Conservation (phyloP, 129 eudicot genomes). For the Arctium minus region DNA sequence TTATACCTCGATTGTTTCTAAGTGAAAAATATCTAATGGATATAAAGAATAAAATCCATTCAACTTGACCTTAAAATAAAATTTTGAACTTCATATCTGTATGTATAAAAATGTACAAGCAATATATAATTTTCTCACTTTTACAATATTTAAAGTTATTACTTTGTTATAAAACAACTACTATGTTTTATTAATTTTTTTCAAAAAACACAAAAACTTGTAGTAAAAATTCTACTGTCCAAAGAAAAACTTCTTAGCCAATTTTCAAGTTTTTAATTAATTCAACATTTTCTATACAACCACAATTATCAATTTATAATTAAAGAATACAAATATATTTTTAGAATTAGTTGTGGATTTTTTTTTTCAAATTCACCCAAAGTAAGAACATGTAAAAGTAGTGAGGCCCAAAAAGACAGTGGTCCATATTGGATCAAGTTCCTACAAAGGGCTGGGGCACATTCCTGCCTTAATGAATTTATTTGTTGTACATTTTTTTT, state of each 20-base stretch:
- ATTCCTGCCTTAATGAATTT: not conserved
- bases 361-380: not conserved
- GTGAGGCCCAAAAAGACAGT: not conserved
- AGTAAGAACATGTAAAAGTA: not conserved
- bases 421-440: not conserved
- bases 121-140: too few species aligned
- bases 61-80: not conserved
- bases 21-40: not conserved
- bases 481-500: not conserved
- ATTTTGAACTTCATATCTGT: not conserved
- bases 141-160: not conserved
- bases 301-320: not conserved
- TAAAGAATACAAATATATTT: not conserved
- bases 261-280: not conserved
- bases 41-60: not conserved
- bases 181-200: too few species aligned
- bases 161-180: not conserved
- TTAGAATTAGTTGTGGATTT: not conserved
- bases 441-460: too few species aligned
- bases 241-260: not conserved
- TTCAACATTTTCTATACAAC: not conserved
- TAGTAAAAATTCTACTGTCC: not conserved
- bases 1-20: not conserved
- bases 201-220: not conserved
- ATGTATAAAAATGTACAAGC: not conserved